Evolutionary conservation across 1,284 basidiomycete species (phyloP), one percentile per base, ranked within the genome.

Genomic region (Veloboletus limbatus): DNA sequence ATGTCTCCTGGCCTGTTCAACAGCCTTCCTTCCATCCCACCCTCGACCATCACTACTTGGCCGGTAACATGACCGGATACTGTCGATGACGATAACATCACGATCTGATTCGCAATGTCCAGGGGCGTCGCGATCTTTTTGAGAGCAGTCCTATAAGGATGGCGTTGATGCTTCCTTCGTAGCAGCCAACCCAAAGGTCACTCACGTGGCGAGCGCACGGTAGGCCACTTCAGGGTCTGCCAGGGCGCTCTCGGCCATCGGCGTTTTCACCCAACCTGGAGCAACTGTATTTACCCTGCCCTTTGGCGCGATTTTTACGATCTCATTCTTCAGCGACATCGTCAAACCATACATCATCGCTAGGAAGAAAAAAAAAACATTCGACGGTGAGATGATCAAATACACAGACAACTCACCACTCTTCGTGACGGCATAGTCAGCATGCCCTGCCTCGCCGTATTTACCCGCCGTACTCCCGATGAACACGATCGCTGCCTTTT

Each of bases 311-410:
- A 88, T 80, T 62, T 79, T 78, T 24, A 89, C 85, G 46, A 89
- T 88, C 63, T 90, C 87, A 59, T 88, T 89, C 66, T 89, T 88
- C 51, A 89, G 70, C 3, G 80, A 74, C 50, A 82, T 68, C 1
- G 79, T 78, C 31, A 89, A 63, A 1, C 86, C 87, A 51, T 86
- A 82, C 82, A 88, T 88, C 69, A 90, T 74, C 1, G 79, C 86
- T 79, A 47, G 14, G 51, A 56, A 28, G 47, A 41, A 43, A 51
- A 56, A 28, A 47, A 41, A 43, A 55, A n/a, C 6, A 4, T 37
- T 62, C 46, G 38, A 22, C n/a, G 8, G 31, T 52, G 9, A 43
- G 35, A 26, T 27, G 22, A 18, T 17, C 6, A 20, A 2, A 18
- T 24, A 3, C n/a, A 26, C 25, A 27, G 2, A 28, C 4, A 54